phyloP scores from a whole-genome alignment of 768 basidiomycete genomes.

The Chalciporus sphaerocephalus region DNA sequence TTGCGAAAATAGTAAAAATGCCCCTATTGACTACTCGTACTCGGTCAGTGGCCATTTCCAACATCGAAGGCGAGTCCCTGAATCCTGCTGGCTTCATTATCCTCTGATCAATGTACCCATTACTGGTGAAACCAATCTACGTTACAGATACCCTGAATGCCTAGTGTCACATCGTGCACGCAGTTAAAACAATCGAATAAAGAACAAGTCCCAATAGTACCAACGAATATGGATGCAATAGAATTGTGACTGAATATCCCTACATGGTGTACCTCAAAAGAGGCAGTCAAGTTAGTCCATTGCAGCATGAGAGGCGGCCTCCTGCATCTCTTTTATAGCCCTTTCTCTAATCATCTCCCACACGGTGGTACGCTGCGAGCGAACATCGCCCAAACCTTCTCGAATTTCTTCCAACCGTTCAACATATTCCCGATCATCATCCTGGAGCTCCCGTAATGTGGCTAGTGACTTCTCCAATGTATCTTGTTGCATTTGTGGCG shows the following conservation, averaged over 20 bases:
- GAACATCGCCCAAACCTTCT: constrained; percentile 72
- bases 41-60: constrained; percentile 39
- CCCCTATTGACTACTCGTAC: constrained; percentile 65
- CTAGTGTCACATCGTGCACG: neutral
- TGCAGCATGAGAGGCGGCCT: constrained; percentile 44
- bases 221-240: neutral
- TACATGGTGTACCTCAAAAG: neutral
- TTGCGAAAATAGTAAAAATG: constrained; percentile 48
- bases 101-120: too few relatives aligned
- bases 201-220: too few relatives aligned
- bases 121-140: neutral
- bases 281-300: constrained; percentile 21
- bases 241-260: neutral
- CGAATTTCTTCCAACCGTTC: constrained; percentile 82
- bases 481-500: constrained; percentile 62
- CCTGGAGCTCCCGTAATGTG: constrained; percentile 72
- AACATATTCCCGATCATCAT: constrained; percentile 83
- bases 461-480: constrained; percentile 72
- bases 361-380: constrained; percentile 64
- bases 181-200: neutral
- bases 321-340: constrained; percentile 72
- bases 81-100: too few relatives aligned
- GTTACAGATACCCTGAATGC: neutral
- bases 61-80: constrained; percentile 10
- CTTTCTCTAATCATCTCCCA: constrained; percentile 76